These are phyloP conservation scores for Skeletonema tropicum DNA, from an alignment of 108 stramenopile genomes.

Conservation along the genomic window DNA sequence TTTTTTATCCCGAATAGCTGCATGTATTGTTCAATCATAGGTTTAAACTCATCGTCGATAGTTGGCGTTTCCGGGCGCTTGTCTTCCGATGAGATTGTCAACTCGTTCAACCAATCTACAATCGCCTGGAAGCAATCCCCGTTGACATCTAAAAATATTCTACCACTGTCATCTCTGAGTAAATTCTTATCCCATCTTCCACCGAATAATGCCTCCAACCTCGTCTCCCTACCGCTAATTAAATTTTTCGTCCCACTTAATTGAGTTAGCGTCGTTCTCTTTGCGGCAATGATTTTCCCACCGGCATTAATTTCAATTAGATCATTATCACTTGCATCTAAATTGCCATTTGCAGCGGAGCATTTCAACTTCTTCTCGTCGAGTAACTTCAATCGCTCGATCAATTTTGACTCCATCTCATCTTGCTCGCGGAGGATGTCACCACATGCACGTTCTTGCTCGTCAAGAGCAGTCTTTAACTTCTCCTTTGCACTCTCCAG, in stretches of 20 bases:
- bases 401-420: not conserved
- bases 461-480: conserved; percentile 3
- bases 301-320: conserved; percentile 13
- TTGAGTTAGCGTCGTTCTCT: conserved; percentile 3
- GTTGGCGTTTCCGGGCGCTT: not conserved
- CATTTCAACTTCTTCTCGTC: not conserved
- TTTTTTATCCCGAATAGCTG: not conserved
- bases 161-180: conserved; percentile 6
- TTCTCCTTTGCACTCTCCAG: not conserved
- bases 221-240: conserved; percentile 3
- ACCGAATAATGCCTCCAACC: conserved; percentile 29
- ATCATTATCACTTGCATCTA: conserved; percentile 4
- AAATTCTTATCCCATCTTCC: conserved; percentile 34
- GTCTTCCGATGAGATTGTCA: conserved; percentile 6
- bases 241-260: not conserved
- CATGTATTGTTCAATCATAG: not conserved
- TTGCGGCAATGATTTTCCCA: conserved; percentile 1
- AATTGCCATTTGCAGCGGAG: not conserved
- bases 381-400: not conserved
- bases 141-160: conserved; percentile 29
- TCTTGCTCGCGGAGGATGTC: not conserved
- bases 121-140: conserved; percentile 4
- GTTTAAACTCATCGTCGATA: not conserved
- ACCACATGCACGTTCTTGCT: not conserved
- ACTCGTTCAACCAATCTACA: conserved; percentile 20